phyloP scores from a whole-genome alignment of 768 basidiomycete genomes.

The Tephrocybe sp. region DNA sequence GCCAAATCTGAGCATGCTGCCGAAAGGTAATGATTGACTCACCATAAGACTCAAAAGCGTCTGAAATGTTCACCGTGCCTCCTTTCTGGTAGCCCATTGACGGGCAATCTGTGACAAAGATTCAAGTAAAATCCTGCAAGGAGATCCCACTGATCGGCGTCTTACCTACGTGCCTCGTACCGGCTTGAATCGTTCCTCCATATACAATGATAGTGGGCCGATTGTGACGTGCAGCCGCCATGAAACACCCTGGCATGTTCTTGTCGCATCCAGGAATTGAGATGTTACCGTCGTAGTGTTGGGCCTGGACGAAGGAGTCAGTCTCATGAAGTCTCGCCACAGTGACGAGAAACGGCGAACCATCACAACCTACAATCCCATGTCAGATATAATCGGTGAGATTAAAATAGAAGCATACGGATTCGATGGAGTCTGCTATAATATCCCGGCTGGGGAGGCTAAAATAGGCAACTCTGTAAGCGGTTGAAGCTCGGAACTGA shows the following conservation, averaged over 20 bases:
- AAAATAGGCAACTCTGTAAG: slow-evolving; percentile 1
- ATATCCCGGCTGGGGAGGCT: slow-evolving; percentile 86
- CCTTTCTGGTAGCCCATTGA: slow-evolving; percentile 76
- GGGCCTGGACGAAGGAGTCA: slow-evolving; percentile 49
- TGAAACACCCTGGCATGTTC: slow-evolving; percentile 90
- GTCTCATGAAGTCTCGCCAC: not conserved
- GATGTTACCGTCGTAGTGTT: slow-evolving; percentile 88
- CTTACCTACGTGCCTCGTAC: slow-evolving; percentile 65
- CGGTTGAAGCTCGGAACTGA: not conserved
- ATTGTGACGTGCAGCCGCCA: slow-evolving; percentile 85
- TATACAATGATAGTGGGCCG: slow-evolving; percentile 87
- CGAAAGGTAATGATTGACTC: slow-evolving; percentile 1
- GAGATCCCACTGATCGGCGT: slow-evolving; percentile 20
- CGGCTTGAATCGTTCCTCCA: slow-evolving; percentile 82
- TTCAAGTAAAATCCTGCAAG: slow-evolving; percentile 29
- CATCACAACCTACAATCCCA: slow-evolving; percentile 48
- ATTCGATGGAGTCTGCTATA: slow-evolving; percentile 89
- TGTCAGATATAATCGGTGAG: not conserved
- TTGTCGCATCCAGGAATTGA: slow-evolving; percentile 89
- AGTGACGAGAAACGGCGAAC: slow-evolving; percentile 30
- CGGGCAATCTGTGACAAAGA: slow-evolving; percentile 58
- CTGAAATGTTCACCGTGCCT: slow-evolving; percentile 82
- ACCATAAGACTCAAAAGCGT: slow-evolving; percentile 87
- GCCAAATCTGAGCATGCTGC: not conserved
- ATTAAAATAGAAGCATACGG: slow-evolving; percentile 54